Percentiles rank a stretch among this genome's conserved stretches.
These are phyloP conservation scores for Colletotrichum tamarilloi DNA, from an alignment of 2,329 filamentous ascomycete genomes.

Conservation along the genomic window DNA sequence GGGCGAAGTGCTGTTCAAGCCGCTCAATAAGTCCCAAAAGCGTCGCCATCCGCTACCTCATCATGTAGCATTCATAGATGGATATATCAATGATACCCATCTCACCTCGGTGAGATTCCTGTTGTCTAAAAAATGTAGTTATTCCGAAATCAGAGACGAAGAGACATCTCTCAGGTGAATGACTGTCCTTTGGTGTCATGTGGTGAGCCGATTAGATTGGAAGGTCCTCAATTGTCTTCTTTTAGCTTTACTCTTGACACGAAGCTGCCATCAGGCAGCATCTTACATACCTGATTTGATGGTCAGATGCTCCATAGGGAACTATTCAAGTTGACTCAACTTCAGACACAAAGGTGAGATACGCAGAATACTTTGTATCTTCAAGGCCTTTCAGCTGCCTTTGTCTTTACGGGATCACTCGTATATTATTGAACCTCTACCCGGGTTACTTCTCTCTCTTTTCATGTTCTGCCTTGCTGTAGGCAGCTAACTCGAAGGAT, in stretches of 20 bases:
- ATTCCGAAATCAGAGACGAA: background rate
- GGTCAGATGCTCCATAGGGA: too few species aligned
- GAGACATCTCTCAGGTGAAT: background rate
- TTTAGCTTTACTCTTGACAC: too few species aligned
- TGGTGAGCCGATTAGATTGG: too few species aligned
- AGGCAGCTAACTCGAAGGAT: background rate
- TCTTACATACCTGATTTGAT: too few species aligned
- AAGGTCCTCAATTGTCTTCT: too few species aligned
- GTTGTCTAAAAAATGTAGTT: background rate
- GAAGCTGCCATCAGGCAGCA: too few species aligned
- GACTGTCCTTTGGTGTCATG: background rate
- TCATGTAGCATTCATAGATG: background rate
- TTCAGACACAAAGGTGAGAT: too few species aligned
- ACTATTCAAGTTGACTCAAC: too few species aligned
- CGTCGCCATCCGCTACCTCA: background rate
- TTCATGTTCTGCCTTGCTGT: background rate
- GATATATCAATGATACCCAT: slow-evolving; percentile 29
- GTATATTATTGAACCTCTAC: background rate
- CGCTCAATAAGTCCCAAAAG: background rate
- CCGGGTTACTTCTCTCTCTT: background rate
- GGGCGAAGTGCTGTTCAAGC: background rate
- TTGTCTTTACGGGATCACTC: too few species aligned
- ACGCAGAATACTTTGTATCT: too few species aligned
- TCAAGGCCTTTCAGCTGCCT: too few species aligned
- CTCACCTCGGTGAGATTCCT: slow-evolving; percentile 16